Base-by-base conservation (phyloP, 257 asterid species). In the Solanum piurae region DNA sequence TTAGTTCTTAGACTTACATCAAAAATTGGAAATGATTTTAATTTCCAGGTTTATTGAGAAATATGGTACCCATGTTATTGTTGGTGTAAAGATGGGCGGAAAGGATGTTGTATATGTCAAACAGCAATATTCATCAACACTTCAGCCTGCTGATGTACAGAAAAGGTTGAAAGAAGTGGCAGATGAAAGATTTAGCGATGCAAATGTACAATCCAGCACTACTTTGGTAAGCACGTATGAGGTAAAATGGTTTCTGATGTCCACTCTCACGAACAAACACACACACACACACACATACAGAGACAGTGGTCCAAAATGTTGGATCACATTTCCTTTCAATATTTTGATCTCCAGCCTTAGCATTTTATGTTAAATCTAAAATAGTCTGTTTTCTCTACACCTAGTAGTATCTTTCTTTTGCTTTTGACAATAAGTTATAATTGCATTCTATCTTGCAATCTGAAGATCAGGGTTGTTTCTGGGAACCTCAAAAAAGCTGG, bases 31-130 rank as follows among this genome's bases (percentile, higher is more conserved):
- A 7, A 84, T 74, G 86, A 88, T 90, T 91, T 89, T 93, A 84
- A 55, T 55, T 55, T 55, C 64, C 98, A 97, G 99, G 94, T 97
- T 97, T 86, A 97, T 97, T 86, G 98, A 95, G n/a, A 97, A 94
- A 86, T 97, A 95, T 72, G 99, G 99, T 7, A 97, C 99, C 84
- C 99, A 97, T 87, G 88, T 97, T 72, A 91, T 95, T 87, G 95
- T 95, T 87, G 99, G 98, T 89, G 98, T 95, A 66, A 97, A 93
- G 92, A 97, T 95, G 98, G 99, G 98, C 88, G 99, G 99, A 86
- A 95, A 97, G 91, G 99, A 97, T 91, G 99, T 93, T 55, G 64
- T 55, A 20, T 55, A 55, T 55, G 64, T 55, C 64, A 55, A 55
- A 3, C 64, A 55, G 11, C 64, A 55, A 55, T 55, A 55, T 55